These are phyloP conservation scores for Cyphellophora europaea DNA, from an alignment of 2,329 filamentous ascomycete genomes.

Conservation along the genomic window DNA sequence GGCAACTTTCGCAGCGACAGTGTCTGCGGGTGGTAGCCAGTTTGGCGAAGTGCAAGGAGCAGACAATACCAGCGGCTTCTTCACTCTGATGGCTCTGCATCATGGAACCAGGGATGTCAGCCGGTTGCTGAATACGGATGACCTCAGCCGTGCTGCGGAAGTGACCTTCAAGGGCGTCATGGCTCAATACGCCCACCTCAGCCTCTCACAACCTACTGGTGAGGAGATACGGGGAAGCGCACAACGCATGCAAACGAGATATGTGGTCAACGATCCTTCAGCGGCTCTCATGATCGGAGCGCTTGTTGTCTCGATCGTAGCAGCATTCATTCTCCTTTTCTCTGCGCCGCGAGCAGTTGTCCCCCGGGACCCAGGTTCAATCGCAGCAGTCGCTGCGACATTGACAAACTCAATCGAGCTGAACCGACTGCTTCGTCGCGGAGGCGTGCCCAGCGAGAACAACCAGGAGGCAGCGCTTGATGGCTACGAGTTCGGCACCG, in stretches of 20 bases:
- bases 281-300: constrained; percentile 13
- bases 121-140: constrained; percentile 11
- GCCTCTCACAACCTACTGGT: constrained; percentile 2
- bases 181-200: constrained; percentile 15
- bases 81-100: constrained; percentile 14
- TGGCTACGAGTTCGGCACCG: constrained; percentile 18
- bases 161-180: constrained; percentile 15
- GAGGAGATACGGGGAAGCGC: constrained; percentile 2
- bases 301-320: constrained; percentile 10
- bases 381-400: constrained; percentile 13
- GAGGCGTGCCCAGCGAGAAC: constrained; percentile 9
- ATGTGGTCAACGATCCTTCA: constrained; percentile 15
- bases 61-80: constrained; percentile 11
- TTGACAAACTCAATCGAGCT: constrained; percentile 16
- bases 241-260: constrained; percentile 3
- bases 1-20: constrained; percentile 10
- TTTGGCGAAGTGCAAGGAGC: constrained; percentile 11
- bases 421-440: constrained; percentile 13
- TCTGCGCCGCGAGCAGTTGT: constrained; percentile 16
- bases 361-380: constrained; percentile 17
- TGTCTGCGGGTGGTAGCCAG: constrained; percentile 9
- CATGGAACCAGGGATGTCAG: constrained; percentile 9
- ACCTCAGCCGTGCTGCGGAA: constrained; percentile 11
- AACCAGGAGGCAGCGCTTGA: constrained; percentile 15
- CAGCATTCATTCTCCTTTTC: constrained; percentile 13